phyloP scores from a whole-genome alignment of 1,284 basidiomycete species.

The Ganoderma boninense region DNA sequence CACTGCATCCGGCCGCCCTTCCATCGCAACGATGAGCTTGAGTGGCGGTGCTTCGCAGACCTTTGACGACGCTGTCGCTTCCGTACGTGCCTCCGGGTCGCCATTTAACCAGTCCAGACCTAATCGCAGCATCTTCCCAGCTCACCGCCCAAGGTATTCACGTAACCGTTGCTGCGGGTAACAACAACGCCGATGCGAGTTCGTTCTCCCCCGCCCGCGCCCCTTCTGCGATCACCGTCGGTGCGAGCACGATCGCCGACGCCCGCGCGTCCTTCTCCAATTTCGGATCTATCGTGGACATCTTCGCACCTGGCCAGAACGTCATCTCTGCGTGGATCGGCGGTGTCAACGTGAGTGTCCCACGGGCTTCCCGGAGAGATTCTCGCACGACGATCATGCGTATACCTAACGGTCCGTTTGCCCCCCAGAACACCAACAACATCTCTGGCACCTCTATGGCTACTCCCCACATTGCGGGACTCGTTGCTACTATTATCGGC shows the following conservation, averaged over 20 bases:
- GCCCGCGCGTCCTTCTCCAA: conserved; percentile 46
- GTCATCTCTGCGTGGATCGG: conserved; percentile 39
- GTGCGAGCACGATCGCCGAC: conserved; percentile 65
- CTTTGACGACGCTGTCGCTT: conserved; percentile 68
- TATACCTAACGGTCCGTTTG: neutral
- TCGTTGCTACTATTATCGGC: conserved; percentile 46
- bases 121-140: conserved; percentile 3
- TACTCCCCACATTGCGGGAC: conserved; percentile 45
- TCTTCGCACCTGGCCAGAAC: conserved; percentile 45
- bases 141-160: conserved; percentile 43
- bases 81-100: conserved; percentile 27
- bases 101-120: neutral
- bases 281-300: conserved; percentile 44
- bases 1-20: conserved; percentile 59
- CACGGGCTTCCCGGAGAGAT: neutral
- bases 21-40: conserved; percentile 78
- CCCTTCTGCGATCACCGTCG: conserved; percentile 64
- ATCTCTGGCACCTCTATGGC: conserved; percentile 48
- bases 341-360: conserved; percentile 34
- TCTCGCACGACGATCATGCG: neutral
- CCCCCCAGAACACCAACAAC: conserved; percentile 35
- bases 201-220: conserved; percentile 44
- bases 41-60: conserved; percentile 70
- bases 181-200: conserved; percentile 34
- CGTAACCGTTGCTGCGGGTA: conserved; percentile 41